Percentiles rank a stretch among this genome's conserved stretches.
These are phyloP conservation scores for Backusella tuberculispora DNA, from an alignment of 192 early-diverging fungal species.

Conservation along the genomic window DNA sequence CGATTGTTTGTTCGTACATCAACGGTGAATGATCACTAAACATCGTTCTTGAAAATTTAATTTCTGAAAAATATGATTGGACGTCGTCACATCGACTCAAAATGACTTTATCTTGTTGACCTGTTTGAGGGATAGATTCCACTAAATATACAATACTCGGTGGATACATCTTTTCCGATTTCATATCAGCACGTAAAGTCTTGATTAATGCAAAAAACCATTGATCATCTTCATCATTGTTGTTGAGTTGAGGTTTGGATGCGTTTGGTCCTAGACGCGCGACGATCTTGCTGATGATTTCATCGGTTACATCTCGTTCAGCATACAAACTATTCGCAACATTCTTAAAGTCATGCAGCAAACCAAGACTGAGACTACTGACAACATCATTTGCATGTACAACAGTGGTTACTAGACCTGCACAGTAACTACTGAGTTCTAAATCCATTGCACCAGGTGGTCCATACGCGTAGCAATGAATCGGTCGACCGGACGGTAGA, in stretches of 20 bases:
- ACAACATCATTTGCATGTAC: constrained; percentile 82
- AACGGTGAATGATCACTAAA: constrained; percentile 77
- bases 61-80: constrained; percentile 74
- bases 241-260: constrained; percentile 9
- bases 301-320: constrained; percentile 63
- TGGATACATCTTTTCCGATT: constrained; percentile 84
- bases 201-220: constrained; percentile 86
- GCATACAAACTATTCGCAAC: constrained; percentile 69
- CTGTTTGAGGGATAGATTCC: constrained; percentile 55
- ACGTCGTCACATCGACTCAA: constrained; percentile 77
- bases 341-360: constrained; percentile 75
- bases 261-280: constrained; percentile 42
- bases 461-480: constrained; percentile 88
- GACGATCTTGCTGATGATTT: constrained; percentile 64
- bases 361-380: constrained; percentile 73
- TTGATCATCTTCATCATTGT: constrained; percentile 58
- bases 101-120: constrained; percentile 48
- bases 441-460: constrained; percentile 76
- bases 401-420: constrained; percentile 77
- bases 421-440: constrained; percentile 68
- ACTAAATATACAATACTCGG: constrained; percentile 72
- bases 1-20: constrained; percentile 62
- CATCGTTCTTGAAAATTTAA: constrained; percentile 82
- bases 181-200: constrained; percentile 83
- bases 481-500: constrained; percentile 68